Evolutionary conservation across 768 basidiomycete species (phyloP).

Genomic region (Calocybe indica): DNA sequence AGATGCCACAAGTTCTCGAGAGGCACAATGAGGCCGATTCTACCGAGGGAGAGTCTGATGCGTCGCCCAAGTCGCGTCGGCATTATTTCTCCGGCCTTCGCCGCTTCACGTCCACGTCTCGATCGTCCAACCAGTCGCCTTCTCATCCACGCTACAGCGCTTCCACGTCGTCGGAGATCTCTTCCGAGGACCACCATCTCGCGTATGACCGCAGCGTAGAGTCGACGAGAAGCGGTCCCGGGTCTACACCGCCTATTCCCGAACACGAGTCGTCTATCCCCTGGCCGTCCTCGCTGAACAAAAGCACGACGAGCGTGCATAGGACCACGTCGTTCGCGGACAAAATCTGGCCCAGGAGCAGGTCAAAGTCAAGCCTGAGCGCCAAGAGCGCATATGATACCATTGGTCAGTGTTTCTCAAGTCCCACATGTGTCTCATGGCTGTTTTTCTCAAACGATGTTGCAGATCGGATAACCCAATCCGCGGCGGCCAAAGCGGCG

Average conservation of each 20-base stretch:
- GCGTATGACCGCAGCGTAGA: slow-evolving; percentile 14
- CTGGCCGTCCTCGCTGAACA: slow-evolving; percentile 41
- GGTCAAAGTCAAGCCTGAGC: too few relatives aligned
- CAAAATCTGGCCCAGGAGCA: slow-evolving; percentile 28
- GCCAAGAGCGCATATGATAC: too few relatives aligned
- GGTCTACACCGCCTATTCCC: slow-evolving; percentile 35
- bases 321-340: slow-evolving; percentile 57
- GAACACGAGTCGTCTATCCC: neutral
- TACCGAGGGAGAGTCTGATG: slow-evolving; percentile 27
- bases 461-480: too few relatives aligned
- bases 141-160: slow-evolving; percentile 51
- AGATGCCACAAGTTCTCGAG: neutral
- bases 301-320: slow-evolving; percentile 32
- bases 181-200: slow-evolving; percentile 51
- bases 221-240: slow-evolving; percentile 22
- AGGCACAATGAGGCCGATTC: neutral
- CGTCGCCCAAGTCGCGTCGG: slow-evolving; percentile 47
- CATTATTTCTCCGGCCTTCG: slow-evolving; percentile 45
- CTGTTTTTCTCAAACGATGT: too few relatives aligned
- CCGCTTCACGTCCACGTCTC: slow-evolving; percentile 37
- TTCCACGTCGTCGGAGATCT: slow-evolving; percentile 53
- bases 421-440: too few relatives aligned
- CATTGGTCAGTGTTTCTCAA: too few relatives aligned
- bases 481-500: slow-evolving; percentile 13
- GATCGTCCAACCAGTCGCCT: slow-evolving; percentile 27